These are phyloP conservation scores for Colletotrichum sp. DNA, from an alignment of 2,329 filamentous ascomycete genomes.

Conservation along the genomic window DNA sequence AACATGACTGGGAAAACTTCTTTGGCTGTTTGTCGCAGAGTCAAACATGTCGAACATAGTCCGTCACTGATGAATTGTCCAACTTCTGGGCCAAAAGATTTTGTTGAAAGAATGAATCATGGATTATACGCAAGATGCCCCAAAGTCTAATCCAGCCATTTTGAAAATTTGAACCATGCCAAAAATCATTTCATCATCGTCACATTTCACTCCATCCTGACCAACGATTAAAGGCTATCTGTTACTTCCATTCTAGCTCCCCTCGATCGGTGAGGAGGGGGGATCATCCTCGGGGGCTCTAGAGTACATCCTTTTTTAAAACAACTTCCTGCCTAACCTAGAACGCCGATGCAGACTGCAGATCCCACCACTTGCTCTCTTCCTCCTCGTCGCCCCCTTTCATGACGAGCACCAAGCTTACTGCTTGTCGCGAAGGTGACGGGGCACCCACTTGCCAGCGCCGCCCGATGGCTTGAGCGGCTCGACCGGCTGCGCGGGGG, in stretches of 20 bases:
- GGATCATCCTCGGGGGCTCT: constrained; percentile 34
- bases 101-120: background rate
- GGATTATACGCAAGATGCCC: background rate
- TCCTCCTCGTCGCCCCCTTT: constrained; percentile 27
- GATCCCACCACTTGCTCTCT: constrained; percentile 9
- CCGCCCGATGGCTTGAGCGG: constrained; percentile 56
- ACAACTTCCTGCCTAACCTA: constrained; percentile 34
- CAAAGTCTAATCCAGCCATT: background rate
- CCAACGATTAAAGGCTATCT: constrained; percentile 19
- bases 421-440: constrained; percentile 44
- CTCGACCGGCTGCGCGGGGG: constrained; percentile 50
- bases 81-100: background rate
- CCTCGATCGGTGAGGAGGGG: constrained; percentile 30
- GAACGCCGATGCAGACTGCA: constrained; percentile 42
- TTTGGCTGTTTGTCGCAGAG: background rate
- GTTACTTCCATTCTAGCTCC: constrained; percentile 27
- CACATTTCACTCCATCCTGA: constrained; percentile 15
- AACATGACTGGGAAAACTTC: background rate
- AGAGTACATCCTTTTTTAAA: constrained; percentile 40
- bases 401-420: constrained; percentile 35
- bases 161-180: background rate
- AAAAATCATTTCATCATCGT: constrained; percentile 12
- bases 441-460: constrained; percentile 65
- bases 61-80: background rate
- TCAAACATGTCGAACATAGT: background rate